These are phyloP conservation scores for Fragaria iinumae DNA, from an alignment of 306 rosid species.

Conservation along the genomic window DNA sequence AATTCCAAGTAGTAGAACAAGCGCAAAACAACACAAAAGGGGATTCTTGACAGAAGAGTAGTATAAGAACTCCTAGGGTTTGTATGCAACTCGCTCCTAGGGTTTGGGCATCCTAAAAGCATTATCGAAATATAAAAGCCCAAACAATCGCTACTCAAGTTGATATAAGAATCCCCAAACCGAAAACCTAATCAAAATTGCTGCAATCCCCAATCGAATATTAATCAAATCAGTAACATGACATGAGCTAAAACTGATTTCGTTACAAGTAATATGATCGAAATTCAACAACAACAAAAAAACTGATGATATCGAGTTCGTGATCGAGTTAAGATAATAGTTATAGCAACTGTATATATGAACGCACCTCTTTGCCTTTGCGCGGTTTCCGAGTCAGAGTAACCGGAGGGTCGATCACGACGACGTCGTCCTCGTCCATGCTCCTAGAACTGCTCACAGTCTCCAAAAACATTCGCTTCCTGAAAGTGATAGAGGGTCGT, in stretches of 20 bases:
- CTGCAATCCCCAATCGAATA: neutral
- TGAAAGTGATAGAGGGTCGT: conserved; percentile 24
- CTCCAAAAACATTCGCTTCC: conserved; percentile 28
- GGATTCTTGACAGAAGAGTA: neutral
- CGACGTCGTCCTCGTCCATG: conserved; percentile 55
- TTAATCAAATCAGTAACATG: neutral
- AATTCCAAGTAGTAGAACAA: neutral
- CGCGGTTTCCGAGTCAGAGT: conserved; percentile 25
- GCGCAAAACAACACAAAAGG: neutral
- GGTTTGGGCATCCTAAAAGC: neutral
- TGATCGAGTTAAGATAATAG: neutral
- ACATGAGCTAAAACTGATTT: neutral
- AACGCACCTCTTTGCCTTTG: conserved; percentile 47
- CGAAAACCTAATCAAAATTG: neutral
- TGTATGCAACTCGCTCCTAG: neutral
- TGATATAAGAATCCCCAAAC: neutral
- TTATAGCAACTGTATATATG: neutral
- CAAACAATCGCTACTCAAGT: neutral
- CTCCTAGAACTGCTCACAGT: conserved; percentile 19
- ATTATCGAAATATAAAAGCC: neutral
- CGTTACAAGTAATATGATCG: no score
- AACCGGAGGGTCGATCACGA: conserved; percentile 34
- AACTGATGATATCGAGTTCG: neutral
- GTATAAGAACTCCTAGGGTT: neutral
- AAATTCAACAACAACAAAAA: no score